phyloP scores from a whole-genome alignment of 768 basidiomycete species.

The Boletus rubroflammeus region DNA sequence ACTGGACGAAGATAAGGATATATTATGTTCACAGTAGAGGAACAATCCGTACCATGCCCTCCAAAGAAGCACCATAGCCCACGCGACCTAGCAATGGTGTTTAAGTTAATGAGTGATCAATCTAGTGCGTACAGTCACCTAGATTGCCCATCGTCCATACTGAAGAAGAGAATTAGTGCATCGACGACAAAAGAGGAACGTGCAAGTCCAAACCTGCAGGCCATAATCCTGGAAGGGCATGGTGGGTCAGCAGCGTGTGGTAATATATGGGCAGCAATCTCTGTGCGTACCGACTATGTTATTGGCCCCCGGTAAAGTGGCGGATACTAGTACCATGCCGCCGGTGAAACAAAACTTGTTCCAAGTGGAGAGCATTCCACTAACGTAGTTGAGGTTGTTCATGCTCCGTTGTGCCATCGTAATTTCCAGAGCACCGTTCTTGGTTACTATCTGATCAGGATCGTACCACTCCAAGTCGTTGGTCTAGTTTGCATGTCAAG shows the following conservation, averaged over 20 bases:
- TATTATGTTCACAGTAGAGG: neutral
- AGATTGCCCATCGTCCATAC: conserved; percentile 82
- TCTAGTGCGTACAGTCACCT: conserved; percentile 34
- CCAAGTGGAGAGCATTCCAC: conserved; percentile 67
- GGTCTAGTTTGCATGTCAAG: conserved; percentile 38
- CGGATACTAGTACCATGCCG: conserved; percentile 68
- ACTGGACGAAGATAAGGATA: conserved; percentile 36
- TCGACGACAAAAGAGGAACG: neutral
- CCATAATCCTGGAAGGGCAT: conserved; percentile 53
- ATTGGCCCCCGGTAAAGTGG: conserved; percentile 69
- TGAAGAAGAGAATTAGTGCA: conserved; percentile 15
- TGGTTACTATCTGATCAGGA: conserved; percentile 72
- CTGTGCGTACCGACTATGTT: conserved; percentile 38
- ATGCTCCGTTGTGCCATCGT: conserved; percentile 63
- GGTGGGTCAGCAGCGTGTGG: neutral
- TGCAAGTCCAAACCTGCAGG: conserved; percentile 45
- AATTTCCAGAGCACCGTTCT: conserved; percentile 69
- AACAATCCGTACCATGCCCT: conserved; percentile 60
- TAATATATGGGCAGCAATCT: neutral
- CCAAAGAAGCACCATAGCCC: conserved; percentile 82
- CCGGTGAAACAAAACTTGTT: conserved; percentile 97
- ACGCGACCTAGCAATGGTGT: conserved; percentile 54
- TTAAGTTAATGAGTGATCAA: neutral
- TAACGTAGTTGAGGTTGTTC: conserved; percentile 70
- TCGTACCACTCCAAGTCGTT: conserved; percentile 88